Evolutionary conservation across 225 moss, liverwort and hornwort species (phyloP).

Genomic region (Physcomitrellopsis africana): DNA sequence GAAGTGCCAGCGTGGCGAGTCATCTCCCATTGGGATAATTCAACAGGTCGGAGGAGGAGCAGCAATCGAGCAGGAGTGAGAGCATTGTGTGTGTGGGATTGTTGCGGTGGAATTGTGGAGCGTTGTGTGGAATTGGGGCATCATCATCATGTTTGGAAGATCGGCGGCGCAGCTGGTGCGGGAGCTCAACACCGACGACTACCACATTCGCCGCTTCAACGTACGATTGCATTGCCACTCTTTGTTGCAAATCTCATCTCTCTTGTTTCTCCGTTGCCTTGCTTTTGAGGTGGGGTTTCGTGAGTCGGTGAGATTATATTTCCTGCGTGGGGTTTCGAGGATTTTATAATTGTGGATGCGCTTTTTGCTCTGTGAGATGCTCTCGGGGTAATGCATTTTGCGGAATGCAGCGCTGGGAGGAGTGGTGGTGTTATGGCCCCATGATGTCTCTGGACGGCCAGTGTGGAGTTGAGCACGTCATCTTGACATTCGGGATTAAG

Average conservation of each 20-base stretch:
- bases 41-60: no score
- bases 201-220: constrained; percentile 69
- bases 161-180: constrained; percentile 60
- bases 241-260: neutral
- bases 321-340: neutral
- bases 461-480: neutral
- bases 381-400: neutral
- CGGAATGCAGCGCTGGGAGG: neutral
- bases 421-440: neutral
- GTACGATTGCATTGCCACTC: constrained; percentile 4
- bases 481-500: neutral
- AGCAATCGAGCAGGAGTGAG: no score
- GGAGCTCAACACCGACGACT: constrained; percentile 53
- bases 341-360: neutral
- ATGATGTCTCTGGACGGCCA: neutral
- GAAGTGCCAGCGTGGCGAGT: no score
- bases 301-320: neutral
- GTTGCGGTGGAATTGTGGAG: no score
- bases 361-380: neutral
- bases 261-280: neutral
- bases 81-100: no score
- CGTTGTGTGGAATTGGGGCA: no score
- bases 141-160: constrained; percentile 53
- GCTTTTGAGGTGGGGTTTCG: neutral
- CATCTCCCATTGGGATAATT: no score